A percentile compares a stretch with the other conserved stretches of the same genome.
phyloP scores from a whole-genome alignment of 2,329 filamentous ascomycete genomes.

The Mycogone perniciosa region DNA sequence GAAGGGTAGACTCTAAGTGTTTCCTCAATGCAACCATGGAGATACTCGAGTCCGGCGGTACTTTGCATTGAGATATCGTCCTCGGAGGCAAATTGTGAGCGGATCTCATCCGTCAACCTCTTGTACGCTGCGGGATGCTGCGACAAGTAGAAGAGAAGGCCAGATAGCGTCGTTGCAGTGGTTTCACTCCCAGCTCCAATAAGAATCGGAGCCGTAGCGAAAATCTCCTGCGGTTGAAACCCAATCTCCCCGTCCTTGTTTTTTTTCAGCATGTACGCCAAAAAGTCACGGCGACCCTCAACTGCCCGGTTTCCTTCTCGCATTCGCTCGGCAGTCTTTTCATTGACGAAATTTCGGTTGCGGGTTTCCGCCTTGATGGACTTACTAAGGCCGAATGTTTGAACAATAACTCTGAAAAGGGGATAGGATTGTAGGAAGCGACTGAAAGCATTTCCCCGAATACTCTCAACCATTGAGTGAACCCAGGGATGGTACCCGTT shows the following conservation, averaged over 20 bases:
- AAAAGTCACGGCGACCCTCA: slow-evolving; percentile 16
- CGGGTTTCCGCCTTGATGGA: not conserved
- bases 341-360: slow-evolving; percentile 18
- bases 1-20: slow-evolving; percentile 35
- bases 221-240: slow-evolving; percentile 30
- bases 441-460: slow-evolving; percentile 8
- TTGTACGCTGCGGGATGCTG: slow-evolving; percentile 24
- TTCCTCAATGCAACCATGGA: slow-evolving; percentile 37
- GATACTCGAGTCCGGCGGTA: slow-evolving; percentile 26
- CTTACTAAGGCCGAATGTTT: not conserved
- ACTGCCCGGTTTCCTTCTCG: slow-evolving; percentile 18
- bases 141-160: slow-evolving; percentile 25
- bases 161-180: slow-evolving; percentile 26
- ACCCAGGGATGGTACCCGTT: slow-evolving; percentile 24
- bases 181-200: slow-evolving; percentile 30
- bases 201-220: slow-evolving; percentile 16
- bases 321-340: slow-evolving; percentile 17
- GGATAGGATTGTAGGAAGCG: slow-evolving; percentile 14
- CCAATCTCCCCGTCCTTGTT: slow-evolving; percentile 25
- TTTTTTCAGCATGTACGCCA: slow-evolving; percentile 24
- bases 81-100: slow-evolving; percentile 27
- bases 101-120: slow-evolving; percentile 30
- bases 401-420: not conserved
- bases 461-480: slow-evolving; percentile 14
- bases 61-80: slow-evolving; percentile 33